These are phyloP conservation scores for Orbilia oligospora DNA, from an alignment of 2,329 filamentous ascomycete species.

Conservation along the genomic window DNA sequence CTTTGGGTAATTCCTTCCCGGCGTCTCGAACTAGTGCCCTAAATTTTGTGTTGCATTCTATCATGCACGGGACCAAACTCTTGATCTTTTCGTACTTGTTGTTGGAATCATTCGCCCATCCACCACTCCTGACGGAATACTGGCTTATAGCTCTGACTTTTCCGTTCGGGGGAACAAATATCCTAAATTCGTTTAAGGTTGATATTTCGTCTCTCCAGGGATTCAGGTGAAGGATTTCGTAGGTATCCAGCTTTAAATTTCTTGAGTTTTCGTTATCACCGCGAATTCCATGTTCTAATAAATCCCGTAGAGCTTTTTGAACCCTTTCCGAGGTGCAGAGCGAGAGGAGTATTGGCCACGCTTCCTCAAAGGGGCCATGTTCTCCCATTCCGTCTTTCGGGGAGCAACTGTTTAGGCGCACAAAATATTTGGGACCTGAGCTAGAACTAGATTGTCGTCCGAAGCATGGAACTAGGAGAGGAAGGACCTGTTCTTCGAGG, in stretches of 20 bases:
- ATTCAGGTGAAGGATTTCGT: conserved; percentile 24
- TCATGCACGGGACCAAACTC: conserved; percentile 12
- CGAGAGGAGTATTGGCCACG: conserved; percentile 7
- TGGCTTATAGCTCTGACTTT: conserved; percentile 29
- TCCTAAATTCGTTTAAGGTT: conserved; percentile 32
- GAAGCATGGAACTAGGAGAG: conserved; percentile 11
- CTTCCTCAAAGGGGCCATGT: conserved; percentile 10
- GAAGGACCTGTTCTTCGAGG: conserved; percentile 8
- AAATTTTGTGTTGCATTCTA: conserved; percentile 30
- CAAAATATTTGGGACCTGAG: not conserved
- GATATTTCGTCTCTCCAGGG: conserved; percentile 34
- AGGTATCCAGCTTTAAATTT: not conserved
- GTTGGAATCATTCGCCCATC: conserved; percentile 13
- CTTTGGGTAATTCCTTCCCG: conserved; percentile 15
- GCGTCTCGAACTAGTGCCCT: not conserved
- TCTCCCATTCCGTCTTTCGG: conserved; percentile 30
- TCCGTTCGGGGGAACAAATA: conserved; percentile 33
- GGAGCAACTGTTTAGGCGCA: conserved; percentile 33
- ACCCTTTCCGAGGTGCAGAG: conserved; percentile 5
- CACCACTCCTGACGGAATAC: conserved; percentile 23
- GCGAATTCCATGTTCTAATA: not conserved
- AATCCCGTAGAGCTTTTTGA: conserved; percentile 1
- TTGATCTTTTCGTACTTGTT: conserved; percentile 15
- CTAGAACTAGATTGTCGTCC: not conserved
- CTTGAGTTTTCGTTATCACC: not conserved